Percentiles rank a stretch among this genome's conserved stretches.
Evolutionary conservation across 352 stramenopile species (phyloP).

Genomic region (Globisporangium abappressorium): DNA sequence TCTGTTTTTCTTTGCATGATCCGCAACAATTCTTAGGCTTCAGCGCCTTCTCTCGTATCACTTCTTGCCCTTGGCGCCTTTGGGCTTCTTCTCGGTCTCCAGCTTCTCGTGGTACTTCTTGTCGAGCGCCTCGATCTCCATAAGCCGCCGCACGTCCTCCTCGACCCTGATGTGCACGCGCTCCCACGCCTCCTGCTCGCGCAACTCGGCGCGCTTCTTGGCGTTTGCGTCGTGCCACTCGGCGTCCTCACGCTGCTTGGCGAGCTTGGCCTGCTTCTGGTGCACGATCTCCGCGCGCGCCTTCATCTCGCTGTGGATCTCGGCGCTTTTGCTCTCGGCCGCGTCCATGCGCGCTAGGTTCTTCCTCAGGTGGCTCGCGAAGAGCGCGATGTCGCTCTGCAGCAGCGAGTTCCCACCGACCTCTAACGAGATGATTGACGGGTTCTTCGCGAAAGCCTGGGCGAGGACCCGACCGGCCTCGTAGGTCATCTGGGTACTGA

Average conservation of each 20-base stretch:
- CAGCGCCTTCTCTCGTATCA: conserved; percentile 10
- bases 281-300: conserved; percentile 27
- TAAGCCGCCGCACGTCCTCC: conserved; percentile 38
- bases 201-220: conserved; percentile 38
- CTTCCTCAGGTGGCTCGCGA: conserved; percentile 34
- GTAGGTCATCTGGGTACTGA: conserved; percentile 51
- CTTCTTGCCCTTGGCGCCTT: conserved; percentile 58
- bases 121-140: conserved; percentile 54
- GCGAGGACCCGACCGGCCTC: conserved; percentile 44
- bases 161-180: conserved; percentile 36
- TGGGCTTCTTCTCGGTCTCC: conserved; percentile 44
- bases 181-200: conserved; percentile 51
- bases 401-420: conserved; percentile 42
- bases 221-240: conserved; percentile 59
- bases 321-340: conserved; percentile 26
- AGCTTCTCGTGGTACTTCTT: conserved; percentile 48
- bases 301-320: conserved; percentile 26
- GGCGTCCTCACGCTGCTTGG: conserved; percentile 37
- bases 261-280: conserved; percentile 30
- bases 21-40: not conserved
- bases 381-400: conserved; percentile 45
- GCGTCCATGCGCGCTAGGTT: conserved; percentile 37
- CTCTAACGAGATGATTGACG: conserved; percentile 47
- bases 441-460: conserved; percentile 48
- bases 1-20: conserved; percentile 3